Conservation (phyloP, 106 monocot species). For the Dioscorea alata region DNA sequence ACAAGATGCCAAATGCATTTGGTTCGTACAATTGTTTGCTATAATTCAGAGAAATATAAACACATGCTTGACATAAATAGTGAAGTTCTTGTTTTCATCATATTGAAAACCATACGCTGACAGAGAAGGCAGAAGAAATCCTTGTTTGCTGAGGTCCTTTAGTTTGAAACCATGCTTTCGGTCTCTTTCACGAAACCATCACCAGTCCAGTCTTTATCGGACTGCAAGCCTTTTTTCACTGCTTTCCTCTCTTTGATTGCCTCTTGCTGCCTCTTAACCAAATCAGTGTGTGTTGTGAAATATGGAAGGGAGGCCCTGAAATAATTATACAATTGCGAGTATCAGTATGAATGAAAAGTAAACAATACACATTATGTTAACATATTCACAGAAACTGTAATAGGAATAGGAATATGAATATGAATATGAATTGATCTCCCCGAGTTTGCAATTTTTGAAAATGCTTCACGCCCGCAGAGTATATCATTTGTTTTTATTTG, state of each 20-base stretch:
- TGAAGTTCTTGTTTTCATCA: no score
- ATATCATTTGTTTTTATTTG: background rate
- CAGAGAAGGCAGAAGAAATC: no score
- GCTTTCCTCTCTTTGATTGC: constrained; percentile 85
- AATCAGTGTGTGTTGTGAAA: constrained; percentile 92
- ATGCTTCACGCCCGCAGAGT: background rate
- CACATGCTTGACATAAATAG: no score
- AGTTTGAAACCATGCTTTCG: constrained; percentile 99
- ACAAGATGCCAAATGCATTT: no score
- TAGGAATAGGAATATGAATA: background rate
- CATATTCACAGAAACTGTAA: background rate
- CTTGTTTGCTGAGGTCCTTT: constrained; percentile 11
- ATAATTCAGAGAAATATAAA: no score
- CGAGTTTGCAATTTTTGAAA: background rate
- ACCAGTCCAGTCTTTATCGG: constrained; percentile 98
- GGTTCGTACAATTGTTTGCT: no score
- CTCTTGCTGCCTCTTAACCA: constrained; percentile 77
- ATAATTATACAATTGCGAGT: background rate
- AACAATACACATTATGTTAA: background rate
- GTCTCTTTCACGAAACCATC: constrained; percentile 97
- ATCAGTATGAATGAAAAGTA: background rate
- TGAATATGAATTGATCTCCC: background rate
- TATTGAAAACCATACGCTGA: no score
- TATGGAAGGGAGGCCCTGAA: constrained; percentile 81
- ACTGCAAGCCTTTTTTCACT: constrained; percentile 66